Conservation (phyloP, 2,329 filamentous ascomycete species). For the Endocalyx cinctus region DNA sequence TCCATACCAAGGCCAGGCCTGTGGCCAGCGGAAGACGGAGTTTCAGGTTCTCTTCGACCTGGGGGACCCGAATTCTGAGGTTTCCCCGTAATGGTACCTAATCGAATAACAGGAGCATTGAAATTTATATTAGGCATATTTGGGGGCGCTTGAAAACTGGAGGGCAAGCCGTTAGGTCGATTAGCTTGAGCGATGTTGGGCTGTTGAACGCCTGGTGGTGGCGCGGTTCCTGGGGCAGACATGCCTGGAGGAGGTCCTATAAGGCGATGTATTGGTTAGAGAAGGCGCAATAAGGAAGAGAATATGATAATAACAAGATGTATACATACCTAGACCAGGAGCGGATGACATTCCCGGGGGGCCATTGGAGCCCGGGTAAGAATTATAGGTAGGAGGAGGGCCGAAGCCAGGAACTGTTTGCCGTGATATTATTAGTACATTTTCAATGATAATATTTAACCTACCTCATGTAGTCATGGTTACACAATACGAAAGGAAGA, state of each 20-base stretch:
- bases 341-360: constrained; percentile 70
- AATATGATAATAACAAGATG: no score
- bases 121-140: constrained; percentile 99
- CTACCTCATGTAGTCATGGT: no score
- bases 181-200: constrained; percentile 69
- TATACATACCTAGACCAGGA: constrained; percentile 71
- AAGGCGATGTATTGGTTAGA: constrained; percentile 16
- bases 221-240: constrained; percentile 75
- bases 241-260: constrained; percentile 74
- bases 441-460: no score
- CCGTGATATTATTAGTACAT: no score
- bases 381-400: constrained; percentile 67
- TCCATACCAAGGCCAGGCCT: constrained; percentile 55
- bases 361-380: constrained; percentile 57
- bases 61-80: constrained; percentile 36
- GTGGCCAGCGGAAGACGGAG: constrained; percentile 32
- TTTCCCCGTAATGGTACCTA: constrained; percentile 75
- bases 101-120: constrained; percentile 89
- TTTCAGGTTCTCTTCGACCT: constrained; percentile 44
- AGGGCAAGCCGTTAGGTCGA: constrained; percentile 73
- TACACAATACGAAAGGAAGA: no score
- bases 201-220: constrained; percentile 74
- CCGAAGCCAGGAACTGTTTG: constrained; percentile 66
- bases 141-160: constrained; percentile 80
- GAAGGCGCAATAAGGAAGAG: no score